phyloP scores from a whole-genome alignment of 2,329 filamentous ascomycete genomes.

The Plectosphaerella sp. region DNA sequence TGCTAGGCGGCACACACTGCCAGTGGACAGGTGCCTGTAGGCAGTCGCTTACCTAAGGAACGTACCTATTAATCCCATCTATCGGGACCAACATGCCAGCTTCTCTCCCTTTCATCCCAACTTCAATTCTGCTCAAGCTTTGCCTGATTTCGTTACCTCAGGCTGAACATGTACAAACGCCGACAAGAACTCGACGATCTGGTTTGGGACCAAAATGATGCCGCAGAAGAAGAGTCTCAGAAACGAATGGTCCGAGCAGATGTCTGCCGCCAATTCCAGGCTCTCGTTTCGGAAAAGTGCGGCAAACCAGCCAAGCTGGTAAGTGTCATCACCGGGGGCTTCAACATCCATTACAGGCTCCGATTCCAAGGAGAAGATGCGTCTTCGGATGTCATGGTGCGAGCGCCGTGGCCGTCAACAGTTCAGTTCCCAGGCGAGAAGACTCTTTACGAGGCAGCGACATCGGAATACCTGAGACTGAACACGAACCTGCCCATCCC shows the following conservation, averaged over 20 bases:
- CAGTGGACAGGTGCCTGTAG: too few species aligned
- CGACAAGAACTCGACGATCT: not conserved
- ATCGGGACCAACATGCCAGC: too few species aligned
- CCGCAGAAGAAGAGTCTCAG: not conserved
- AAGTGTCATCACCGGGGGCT: conserved; percentile 16
- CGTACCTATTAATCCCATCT: too few species aligned
- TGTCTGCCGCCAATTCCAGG: not conserved
- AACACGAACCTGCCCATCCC: not conserved
- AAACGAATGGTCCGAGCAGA: not conserved
- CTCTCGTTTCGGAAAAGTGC: not conserved
- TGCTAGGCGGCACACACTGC: too few species aligned
- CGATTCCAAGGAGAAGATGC: conserved; percentile 25
- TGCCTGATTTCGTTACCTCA: not conserved
- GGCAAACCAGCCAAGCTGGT: not conserved
- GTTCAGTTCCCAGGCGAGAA: not conserved
- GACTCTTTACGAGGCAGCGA: not conserved
- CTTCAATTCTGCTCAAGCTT: too few species aligned
- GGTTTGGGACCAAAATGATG: not conserved
- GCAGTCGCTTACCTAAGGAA: too few species aligned
- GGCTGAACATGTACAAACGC: not conserved
- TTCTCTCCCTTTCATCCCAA: too few species aligned
- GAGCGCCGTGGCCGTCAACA: not conserved
- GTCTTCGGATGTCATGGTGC: conserved; percentile 21
- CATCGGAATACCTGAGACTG: not conserved
- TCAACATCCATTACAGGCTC: conserved; percentile 19